phyloP scores from a whole-genome alignment of 1,139 yeast genomes.

The Arxiozyma telluris region DNA sequence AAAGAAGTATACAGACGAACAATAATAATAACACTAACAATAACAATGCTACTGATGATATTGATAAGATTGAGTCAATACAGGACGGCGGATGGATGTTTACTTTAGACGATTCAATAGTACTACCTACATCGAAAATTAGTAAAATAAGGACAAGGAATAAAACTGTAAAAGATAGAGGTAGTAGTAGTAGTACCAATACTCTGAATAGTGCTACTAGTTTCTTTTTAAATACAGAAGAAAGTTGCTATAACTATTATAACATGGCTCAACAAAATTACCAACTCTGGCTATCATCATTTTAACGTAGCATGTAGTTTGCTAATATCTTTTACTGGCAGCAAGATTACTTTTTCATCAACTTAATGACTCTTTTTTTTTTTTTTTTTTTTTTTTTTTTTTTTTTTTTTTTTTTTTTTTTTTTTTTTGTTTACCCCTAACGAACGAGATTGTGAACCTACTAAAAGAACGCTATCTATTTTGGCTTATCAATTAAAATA shows the following conservation, averaged over 20 bases:
- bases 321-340: no score
- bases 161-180: not conserved
- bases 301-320: constrained; percentile 3
- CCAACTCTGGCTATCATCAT: constrained; percentile 19
- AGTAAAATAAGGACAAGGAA: no score
- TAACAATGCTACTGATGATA: no score
- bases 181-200: not conserved
- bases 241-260: not conserved
- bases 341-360: no score
- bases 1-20: not conserved
- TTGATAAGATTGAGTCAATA: no score
- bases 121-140: not conserved
- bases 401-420: no score
- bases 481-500: no score
- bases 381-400: no score
- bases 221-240: not conserved
- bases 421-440: no score
- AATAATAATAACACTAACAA: not conserved
- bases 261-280: constrained; percentile 23
- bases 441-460: no score
- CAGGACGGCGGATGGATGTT: not conserved
- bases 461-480: no score
- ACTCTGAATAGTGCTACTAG: not conserved
- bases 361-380: no score
- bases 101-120: not conserved